Evolutionary conservation across 2,329 filamentous ascomycete genomes (phyloP), one percentile per base, ranked within the genome.

Genomic region (Ophiostoma pallidulum): DNA sequence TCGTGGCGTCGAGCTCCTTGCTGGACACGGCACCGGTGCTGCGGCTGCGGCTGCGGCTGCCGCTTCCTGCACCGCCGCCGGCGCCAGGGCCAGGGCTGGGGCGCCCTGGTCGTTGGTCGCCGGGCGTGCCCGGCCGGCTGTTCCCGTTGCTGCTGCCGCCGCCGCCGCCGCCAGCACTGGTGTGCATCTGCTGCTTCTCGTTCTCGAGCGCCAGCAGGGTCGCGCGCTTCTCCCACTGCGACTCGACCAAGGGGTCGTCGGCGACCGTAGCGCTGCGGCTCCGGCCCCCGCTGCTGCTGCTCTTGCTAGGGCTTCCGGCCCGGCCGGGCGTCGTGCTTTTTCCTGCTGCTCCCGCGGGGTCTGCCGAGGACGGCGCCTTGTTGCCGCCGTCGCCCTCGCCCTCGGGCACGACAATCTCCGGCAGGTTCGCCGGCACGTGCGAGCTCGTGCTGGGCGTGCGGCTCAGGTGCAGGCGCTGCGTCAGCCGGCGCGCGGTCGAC

Each of bases 221-320:
- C 24, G 92, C 92, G 51, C 91, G 76, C 69, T 86, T 83, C 73
- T 97, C 92, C 92, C 92, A 98, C 66, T 84, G 77, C 50, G 79
- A 78, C 70, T 94, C 85, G 51, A 63, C 60, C n/a, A n/a, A n/a
- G n/a, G n/a, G n/a, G n/a, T n/a, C n/a, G n/a, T n/a, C n/a, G 37
- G 33, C 32, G 16, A 39, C 24, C 14, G 32, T 35, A 3, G 45
- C 29, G 4, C 37, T 35, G 12, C 44, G 44, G 16, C 32, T 47
- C 14, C 9, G 31, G 24, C 24, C 18, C 8, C 10, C 8, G 16
- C 7, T 20, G n/a, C 28, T 26, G 19, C 3, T 13, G 13, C 37
- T n/a, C 10, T 18, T 33, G 26, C 14, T 29, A 26, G 8, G 8
- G 19, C 31, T 58, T 63, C 39, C 67, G 12, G 32, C n/a, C n/a